These are phyloP conservation scores for Erigeron philadelphicus DNA, from an alignment of 140 eudicot species.

Conservation along the genomic window DNA sequence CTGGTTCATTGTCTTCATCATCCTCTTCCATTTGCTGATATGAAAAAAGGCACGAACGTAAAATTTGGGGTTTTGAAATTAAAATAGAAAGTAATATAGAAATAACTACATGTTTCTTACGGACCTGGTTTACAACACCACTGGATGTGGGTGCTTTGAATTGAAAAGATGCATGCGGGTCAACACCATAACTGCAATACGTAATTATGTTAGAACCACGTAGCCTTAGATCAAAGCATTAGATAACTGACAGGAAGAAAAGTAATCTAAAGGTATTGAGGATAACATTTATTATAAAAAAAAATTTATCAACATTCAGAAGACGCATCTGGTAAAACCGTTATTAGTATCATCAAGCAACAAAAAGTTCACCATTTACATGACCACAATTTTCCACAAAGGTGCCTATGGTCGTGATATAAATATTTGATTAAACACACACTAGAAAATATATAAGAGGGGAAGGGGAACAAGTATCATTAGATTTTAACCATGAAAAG, in stretches of 20 bases:
- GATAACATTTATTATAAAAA: neutral
- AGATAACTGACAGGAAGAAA: neutral
- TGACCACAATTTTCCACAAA: slow-evolving; percentile 1
- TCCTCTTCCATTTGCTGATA: slow-evolving; percentile 34
- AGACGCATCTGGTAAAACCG: neutral
- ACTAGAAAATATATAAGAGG: neutral
- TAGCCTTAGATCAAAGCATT: slow-evolving; percentile 5
- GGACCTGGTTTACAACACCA: slow-evolving; percentile 32
- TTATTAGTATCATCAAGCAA: neutral
- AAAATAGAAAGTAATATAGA: slow-evolving; percentile 1
- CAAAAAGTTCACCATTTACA: neutral
- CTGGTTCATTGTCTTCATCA: slow-evolving; percentile 42
- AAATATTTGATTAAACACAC: neutral
- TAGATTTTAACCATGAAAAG: neutral
- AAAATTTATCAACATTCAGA: neutral
- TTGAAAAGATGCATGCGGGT: slow-evolving; percentile 46
- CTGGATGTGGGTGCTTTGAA: slow-evolving; percentile 30
- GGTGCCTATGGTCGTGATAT: neutral
- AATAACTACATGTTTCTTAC: slow-evolving; percentile 5
- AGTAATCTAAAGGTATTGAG: neutral
- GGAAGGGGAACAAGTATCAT: neutral
- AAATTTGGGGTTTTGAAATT: neutral
- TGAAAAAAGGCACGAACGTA: slow-evolving; percentile 5
- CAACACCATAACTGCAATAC: slow-evolving; percentile 38
- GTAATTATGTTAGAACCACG: slow-evolving; percentile 16